phyloP scores from a whole-genome alignment of 805 yeast genomes.

The Yarrowia sp. region DNA sequence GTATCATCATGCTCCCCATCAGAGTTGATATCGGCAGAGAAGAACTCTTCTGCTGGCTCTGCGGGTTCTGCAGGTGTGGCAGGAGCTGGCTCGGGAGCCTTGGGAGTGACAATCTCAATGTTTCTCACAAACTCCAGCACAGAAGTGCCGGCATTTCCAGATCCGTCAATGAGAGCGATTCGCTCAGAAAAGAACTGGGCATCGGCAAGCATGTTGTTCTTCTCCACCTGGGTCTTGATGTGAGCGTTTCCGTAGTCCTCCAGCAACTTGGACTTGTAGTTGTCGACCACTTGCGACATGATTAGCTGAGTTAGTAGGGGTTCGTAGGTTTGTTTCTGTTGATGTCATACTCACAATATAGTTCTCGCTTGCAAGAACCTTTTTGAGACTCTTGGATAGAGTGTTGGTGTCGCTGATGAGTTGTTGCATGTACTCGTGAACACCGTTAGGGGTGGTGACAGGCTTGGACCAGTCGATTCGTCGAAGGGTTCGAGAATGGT shows the following conservation, averaged over 20 bases:
- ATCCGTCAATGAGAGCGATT: constrained; percentile 57
- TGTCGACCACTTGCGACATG: constrained; percentile 54
- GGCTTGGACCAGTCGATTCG: constrained; percentile 60
- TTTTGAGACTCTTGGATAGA: constrained; percentile 64
- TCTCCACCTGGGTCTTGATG: constrained; percentile 44
- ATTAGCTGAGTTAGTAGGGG: constrained; percentile 43
- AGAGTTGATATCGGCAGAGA: constrained; percentile 33
- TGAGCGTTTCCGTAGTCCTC: constrained; percentile 59
- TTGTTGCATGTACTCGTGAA: constrained; percentile 69
- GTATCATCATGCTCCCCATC: constrained; percentile 31
- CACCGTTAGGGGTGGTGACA: constrained; percentile 54
- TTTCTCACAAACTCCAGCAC: constrained; percentile 24
- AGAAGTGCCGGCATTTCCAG: constrained; percentile 41
- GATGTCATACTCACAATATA: constrained; percentile 44
- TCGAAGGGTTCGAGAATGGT: constrained; percentile 53
- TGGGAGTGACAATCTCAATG: constrained; percentile 22
- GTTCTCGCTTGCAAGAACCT: constrained; percentile 62
- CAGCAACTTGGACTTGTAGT: constrained; percentile 62
- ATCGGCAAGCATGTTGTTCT: constrained; percentile 62
- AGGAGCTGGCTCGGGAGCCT: constrained; percentile 3
- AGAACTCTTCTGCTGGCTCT: constrained; percentile 24
- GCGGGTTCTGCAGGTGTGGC: constrained; percentile 6
- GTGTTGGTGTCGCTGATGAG: constrained; percentile 72
- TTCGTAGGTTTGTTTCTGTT: neutral
- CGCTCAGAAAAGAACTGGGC: constrained; percentile 70